Percentiles rank a stretch among this genome's conserved stretches.
Conservation (phyloP, 2,329 filamentous ascomycete genomes). For the Ophiocordyceps camponoti-leonardi region DNA sequence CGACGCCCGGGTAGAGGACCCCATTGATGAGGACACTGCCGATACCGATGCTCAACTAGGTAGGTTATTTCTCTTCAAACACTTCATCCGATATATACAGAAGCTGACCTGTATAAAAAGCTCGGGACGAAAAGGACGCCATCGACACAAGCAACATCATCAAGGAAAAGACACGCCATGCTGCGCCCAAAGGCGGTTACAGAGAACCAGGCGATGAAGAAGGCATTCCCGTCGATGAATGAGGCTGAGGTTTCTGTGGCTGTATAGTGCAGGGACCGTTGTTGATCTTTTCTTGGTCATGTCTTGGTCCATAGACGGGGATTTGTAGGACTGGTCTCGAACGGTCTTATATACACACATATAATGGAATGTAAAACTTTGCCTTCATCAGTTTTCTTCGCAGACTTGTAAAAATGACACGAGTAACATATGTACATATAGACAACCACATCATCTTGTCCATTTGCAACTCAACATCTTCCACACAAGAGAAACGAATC, state of each 20-base stretch:
- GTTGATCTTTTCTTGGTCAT: too few relatives aligned
- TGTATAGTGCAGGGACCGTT: neutral
- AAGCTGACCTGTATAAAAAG: neutral
- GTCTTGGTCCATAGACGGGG: neutral
- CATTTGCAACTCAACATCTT: too few relatives aligned
- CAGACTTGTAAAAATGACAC: too few relatives aligned
- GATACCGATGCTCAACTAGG: slow-evolving; percentile 9
- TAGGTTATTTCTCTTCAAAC: neutral
- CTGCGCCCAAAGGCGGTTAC: neutral
- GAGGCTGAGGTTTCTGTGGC: neutral
- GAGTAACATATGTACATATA: too few relatives aligned
- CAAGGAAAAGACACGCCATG: slow-evolving; percentile 3
- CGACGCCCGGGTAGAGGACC: slow-evolving; percentile 14
- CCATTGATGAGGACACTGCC: slow-evolving; percentile 11
- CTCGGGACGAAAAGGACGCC: slow-evolving; percentile 1
- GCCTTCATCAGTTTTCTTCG: too few relatives aligned
- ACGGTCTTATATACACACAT: too few relatives aligned
- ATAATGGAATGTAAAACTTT: too few relatives aligned
- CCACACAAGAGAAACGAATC: too few relatives aligned
- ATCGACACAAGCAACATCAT: slow-evolving; percentile 6
- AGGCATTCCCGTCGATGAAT: slow-evolving; percentile 1
- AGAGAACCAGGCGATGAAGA: slow-evolving; percentile 1
- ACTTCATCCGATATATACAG: neutral
- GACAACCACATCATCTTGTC: too few relatives aligned
- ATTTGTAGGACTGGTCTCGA: too few relatives aligned